Evolutionary conservation across 1,284 basidiomycete species (phyloP).

Genomic region (Ganoderma lingzhi): DNA sequence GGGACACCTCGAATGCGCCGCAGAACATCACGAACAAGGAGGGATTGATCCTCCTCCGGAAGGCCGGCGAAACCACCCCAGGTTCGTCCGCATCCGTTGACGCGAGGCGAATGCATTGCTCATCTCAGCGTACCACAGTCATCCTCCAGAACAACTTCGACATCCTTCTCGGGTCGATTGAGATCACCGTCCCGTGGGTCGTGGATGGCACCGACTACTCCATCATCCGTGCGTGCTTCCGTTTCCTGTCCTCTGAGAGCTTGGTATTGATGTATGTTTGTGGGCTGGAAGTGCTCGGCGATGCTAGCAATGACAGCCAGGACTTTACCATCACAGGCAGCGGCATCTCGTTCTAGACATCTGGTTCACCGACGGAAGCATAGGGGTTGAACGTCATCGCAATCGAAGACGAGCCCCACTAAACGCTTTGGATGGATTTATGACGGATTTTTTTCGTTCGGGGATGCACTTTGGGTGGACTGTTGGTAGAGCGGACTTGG

Average conservation of each 20-base stretch:
- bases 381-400: not conserved
- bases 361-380: not conserved
- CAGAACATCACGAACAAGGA: not conserved
- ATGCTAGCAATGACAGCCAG: constrained; percentile 35
- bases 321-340: constrained; percentile 29
- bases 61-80: not conserved
- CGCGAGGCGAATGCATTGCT: not conserved
- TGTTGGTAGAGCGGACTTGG: too few relatives aligned
- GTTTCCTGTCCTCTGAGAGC: not conserved
- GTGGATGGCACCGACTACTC: constrained; percentile 25
- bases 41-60: not conserved
- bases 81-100: not conserved
- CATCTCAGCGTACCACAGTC: constrained; percentile 11
- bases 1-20: constrained; percentile 44
- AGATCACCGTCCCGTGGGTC: constrained; percentile 28
- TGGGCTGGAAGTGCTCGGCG: constrained; percentile 34
- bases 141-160: constrained; percentile 28
- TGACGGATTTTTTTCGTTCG: too few relatives aligned
- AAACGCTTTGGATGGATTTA: too few relatives aligned
- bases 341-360: not conserved
- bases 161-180: constrained; percentile 24
- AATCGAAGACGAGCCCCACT: not conserved
- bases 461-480: too few relatives aligned
- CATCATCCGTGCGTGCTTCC: constrained; percentile 15
- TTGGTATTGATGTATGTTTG: not conserved